Percentiles rank a stretch among this genome's conserved stretches.
Evolutionary conservation across 169 alveolate genomes (phyloP).

Genomic region (Hepatocystis sp.): DNA sequence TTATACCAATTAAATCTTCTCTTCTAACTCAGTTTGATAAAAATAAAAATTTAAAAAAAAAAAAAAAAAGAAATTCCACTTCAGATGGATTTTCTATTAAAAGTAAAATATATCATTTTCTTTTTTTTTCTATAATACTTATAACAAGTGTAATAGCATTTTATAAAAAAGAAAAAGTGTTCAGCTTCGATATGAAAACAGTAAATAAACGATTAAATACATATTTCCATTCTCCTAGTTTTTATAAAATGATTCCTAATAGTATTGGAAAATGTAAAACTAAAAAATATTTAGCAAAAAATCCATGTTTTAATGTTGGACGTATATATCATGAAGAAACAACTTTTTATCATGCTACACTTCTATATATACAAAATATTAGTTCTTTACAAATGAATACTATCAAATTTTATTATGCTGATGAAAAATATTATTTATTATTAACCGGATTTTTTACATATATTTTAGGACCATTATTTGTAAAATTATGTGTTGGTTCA

Average conservation of each 20-base stretch:
- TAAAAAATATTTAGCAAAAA: constrained; percentile 49
- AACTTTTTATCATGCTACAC: constrained; percentile 72
- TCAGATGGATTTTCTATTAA: too few species aligned
- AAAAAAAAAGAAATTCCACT: not conserved
- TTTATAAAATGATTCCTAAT: constrained; percentile 21
- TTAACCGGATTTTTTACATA: constrained; percentile 41
- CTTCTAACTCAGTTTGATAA: constrained; percentile 37
- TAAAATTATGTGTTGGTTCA: constrained; percentile 48
- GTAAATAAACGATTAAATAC: constrained; percentile 32
- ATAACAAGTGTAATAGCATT: constrained; percentile 12
- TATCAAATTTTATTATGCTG: constrained; percentile 35
- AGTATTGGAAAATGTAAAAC: constrained; percentile 68
- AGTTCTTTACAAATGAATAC: constrained; percentile 30
- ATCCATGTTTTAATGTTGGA: constrained; percentile 59
- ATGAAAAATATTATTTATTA: constrained; percentile 28
- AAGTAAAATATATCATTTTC: too few species aligned
- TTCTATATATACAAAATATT: constrained; percentile 48
- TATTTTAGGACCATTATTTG: constrained; percentile 59
- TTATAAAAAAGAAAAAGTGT: constrained; percentile 10
- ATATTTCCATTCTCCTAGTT: constrained; percentile 37
- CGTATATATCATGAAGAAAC: constrained; percentile 65
- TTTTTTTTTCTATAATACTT: constrained; percentile 16
- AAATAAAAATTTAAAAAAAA: constrained; percentile 16
- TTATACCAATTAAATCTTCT: constrained; percentile 45
- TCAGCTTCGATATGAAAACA: constrained; percentile 24